phyloP scores from a whole-genome alignment of 164 flowering plant species.

The grape (Vitis vinifera) region ASM3070453v1 NC_081816.1:1733501-1734000 shows the following conservation, averaged over 20 bases:
- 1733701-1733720: no score
- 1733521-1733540: no score
- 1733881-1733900: conserved; percentile 41
- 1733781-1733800: conserved; percentile 35
- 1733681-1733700: no score
- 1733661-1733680: no score
- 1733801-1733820: conserved; percentile 53
- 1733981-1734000: conserved; percentile 24
- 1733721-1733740: no score
- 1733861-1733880: not conserved
- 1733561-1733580: no score
- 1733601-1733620: no score
- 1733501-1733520: no score
- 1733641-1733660: no score
- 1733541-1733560: no score
- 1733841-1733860: not conserved
- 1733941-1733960: conserved; percentile 60
- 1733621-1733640: no score
- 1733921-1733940: conserved; percentile 48
- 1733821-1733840: not conserved
- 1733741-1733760: not conserved
- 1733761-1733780: conserved; percentile 35
- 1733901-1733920: conserved; percentile 72
- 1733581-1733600: no score
- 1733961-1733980: conserved; percentile 90